Evolutionary conservation across 768 basidiomycete species (phyloP).

Genomic region (Boletus sensibilis): DNA sequence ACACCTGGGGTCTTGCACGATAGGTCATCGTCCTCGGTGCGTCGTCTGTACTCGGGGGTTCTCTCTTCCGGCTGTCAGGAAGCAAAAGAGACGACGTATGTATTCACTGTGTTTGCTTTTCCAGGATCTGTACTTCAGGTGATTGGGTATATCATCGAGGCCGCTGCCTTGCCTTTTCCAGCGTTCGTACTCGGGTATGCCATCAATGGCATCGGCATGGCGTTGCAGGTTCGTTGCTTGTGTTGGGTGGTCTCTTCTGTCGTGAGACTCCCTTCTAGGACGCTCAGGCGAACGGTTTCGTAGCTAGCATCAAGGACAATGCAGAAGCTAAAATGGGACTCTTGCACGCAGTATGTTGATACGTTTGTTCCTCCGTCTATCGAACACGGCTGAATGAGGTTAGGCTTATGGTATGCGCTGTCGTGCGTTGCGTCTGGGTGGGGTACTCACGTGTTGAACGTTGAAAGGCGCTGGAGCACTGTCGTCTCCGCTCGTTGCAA

Average conservation of each 20-base stretch:
- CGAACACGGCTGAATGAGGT: background rate
- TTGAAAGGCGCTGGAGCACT: constrained; percentile 62
- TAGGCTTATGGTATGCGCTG: constrained; percentile 35
- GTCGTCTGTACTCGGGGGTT: background rate
- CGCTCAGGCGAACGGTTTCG: constrained; percentile 48
- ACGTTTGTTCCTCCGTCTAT: constrained; percentile 26
- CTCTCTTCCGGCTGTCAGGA: background rate
- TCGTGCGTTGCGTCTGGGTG: background rate
- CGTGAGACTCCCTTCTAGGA: constrained; percentile 30
- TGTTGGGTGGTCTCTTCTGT: background rate
- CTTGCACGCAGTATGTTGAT: constrained; percentile 37
- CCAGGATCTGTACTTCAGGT: constrained; percentile 32
- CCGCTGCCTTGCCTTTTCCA: constrained; percentile 46
- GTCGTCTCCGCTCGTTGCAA: constrained; percentile 70
- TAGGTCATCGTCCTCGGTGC: constrained; percentile 32
- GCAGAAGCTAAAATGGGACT: constrained; percentile 41
- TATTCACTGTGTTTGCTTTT: background rate
- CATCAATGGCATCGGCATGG: constrained; percentile 45
- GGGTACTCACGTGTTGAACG: constrained; percentile 5
- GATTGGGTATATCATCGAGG: constrained; percentile 36
- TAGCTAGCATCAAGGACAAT: constrained; percentile 40
- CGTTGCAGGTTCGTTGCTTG: constrained; percentile 41
- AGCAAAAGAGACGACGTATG: too few relatives aligned
- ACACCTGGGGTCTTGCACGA: background rate
- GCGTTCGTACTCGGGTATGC: constrained; percentile 42